Base-by-base conservation (phyloP, 1,139 yeast species). In the Geotrichum histeridarum region DNA sequence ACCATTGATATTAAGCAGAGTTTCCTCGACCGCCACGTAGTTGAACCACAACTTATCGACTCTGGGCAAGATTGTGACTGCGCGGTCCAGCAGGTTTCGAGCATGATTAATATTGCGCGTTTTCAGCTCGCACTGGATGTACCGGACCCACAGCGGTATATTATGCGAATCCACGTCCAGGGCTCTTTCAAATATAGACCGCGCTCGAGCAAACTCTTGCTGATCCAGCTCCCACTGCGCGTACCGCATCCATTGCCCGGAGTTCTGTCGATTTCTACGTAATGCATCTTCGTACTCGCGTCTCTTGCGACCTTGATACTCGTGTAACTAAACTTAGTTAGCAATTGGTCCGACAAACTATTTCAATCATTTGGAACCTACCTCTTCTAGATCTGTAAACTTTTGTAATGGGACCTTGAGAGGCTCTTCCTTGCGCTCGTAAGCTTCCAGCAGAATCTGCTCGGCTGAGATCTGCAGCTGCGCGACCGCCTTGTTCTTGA, bases 161-260 rank as follows among this genome's bases (percentile, higher is more conserved):
- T 84, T 80, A 2, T 81, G 76, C n/a, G 76, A 74, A 64, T 88
- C 85, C 4, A 88, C 90, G 56, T 83, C 86, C 41, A 93, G 67
- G 0, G 96, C 96, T 52, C 99, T 75, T 69, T 93, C 99, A 70
- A 85, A 87, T 11, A 93, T 77, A 0, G 96, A 88, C 55, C 98
- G 73, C 0, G 95, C 96, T n/a, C 84, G 68, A 8, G 77, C 75
- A 62, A 80, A 77, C 65, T 93, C 96, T 57, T 82, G 84, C 63
- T 88, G 91, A 5, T 85, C 86, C 12, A 83, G 69, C 67, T 93
- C 99, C 82, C 93, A 89, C 58, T 79, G 81, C 1, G 97, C 98
- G 68, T 93, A 93, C 53, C 97, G 75, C 67, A 89, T 77, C 98
- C 98, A 93, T 66, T 91, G 96, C 2, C 90, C 86, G 63, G 79